Base-by-base conservation (phyloP, 345 rosid genomes). In the Boechera stricta region DNA sequence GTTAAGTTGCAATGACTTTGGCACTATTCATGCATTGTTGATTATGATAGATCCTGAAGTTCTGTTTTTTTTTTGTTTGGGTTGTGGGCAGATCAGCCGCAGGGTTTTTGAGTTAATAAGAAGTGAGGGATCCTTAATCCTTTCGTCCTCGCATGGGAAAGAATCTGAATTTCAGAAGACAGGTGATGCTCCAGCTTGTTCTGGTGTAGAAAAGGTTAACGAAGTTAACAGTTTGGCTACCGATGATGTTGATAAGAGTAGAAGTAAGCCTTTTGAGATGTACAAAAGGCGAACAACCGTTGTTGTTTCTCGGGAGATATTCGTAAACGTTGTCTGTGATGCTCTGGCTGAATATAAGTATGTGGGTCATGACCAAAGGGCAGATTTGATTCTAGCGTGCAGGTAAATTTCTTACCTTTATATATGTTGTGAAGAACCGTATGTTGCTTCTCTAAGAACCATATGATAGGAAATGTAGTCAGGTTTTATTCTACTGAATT, bases 351-450 rank as follows among this genome's bases (percentile, higher is more conserved):
- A 96, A 55, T 96, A 96, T 24, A 93, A 93, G 87, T 96, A 96
- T 78, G 91, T 96, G 69, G 97, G 98, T 56, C 93, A 88, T 42
- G 89, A 96, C 79, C 99, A 93, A 83, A 86, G 92, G 81, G 99
- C 97, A n/a, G 99, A 96, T 83, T 77, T 96, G 85, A 80, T 83
- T 78, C 87, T 96, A 71, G 97, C 99, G 0, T 93, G 97, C 98
- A 93, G 91, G 99, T 96, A 84, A 67, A 1, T 42, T 68, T 16
- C 49, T 69, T 41, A 64, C 67, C 63, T 47, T 72, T 28, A 36
- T 29, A 62, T 31, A 1, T 28, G n/a, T 54, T 52, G 31, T 52
- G 12, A 2, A 18, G 55, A 7, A 18, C 55, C 28, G 16, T 55
- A 28, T 21, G n/a, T n/a, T 28, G 5, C 70, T 11, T 33, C 8